Evolutionary conservation across 352 stramenopile species (phyloP), one percentile per base, ranked within the genome.

Genomic region (Phytophthora boehmeriae): DNA sequence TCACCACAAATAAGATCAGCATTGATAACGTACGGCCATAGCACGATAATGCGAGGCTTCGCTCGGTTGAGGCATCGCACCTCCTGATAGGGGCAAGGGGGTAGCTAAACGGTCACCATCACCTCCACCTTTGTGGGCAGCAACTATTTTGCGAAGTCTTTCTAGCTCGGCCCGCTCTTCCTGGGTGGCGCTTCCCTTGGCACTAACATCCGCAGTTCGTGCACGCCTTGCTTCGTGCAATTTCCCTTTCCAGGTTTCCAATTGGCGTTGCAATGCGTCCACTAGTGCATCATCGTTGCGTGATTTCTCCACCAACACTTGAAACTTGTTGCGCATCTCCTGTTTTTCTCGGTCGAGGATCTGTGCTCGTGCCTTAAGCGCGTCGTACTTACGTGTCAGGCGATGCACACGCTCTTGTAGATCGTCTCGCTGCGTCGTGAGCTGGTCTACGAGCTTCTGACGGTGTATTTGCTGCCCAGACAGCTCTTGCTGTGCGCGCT

Each of bases 291-390:
- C 87, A 50, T 95, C 87, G 51, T 81, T 95, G 28, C 72, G 70
- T 2, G 87, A 94, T 39, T 95, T 95, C 35, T 91, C 82, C 14
- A 92, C 71, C 1, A 95, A 55, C 8, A 93, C 59, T 39, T 89
- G 79, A 9, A 95, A 68, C 38, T 90, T 88, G 32, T 54, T 63
- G 25, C 82, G 87, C 27, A 67, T 76, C 22, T 93, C 81, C 19
- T 82, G 71, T 22, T 84, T 83, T 32, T 95, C 85, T 36, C 89
- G 81, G 46, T 96, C 87, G 8, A 96, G 71, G 17, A 83, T 89
- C 42, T 90, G 76, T 6, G 61, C 60, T 8, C 87, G 80, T 13
- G 83, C 83, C 32, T 88, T 89, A 36, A 88, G 25, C 6, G 74
- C 85, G 34, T 93, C 84, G 30, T 83, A 80, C 36, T 80, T 86